phyloP scores from a whole-genome alignment of 2,329 filamentous ascomycete species.

The Phialocephala subalpina region DNA sequence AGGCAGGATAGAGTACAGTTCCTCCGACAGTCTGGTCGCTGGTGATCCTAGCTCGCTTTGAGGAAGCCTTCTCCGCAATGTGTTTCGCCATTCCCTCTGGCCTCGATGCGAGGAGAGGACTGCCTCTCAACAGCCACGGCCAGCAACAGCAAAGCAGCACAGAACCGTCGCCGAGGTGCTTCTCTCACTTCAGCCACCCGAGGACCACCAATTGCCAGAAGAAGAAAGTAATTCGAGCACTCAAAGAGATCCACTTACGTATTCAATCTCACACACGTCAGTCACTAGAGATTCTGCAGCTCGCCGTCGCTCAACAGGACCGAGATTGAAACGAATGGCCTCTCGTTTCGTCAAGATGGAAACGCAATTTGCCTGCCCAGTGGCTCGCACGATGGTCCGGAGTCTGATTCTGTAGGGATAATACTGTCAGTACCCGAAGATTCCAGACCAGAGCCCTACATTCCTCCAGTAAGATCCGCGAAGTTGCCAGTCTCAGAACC shows the following conservation, averaged over 20 bases:
- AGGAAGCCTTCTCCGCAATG: background rate
- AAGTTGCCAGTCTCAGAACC: conserved; percentile 10
- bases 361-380: background rate
- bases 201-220: background rate
- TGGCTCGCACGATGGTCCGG: background rate
- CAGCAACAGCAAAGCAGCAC: background rate
- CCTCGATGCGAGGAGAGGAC: background rate
- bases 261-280: conserved; percentile 15
- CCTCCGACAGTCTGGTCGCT: conserved; percentile 8
- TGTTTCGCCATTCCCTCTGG: background rate
- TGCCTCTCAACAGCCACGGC: background rate
- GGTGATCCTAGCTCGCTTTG: conserved; percentile 5
- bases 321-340: conserved; percentile 18
- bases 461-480: conserved; percentile 2
- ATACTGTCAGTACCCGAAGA: background rate
- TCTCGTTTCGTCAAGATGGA: conserved; percentile 19
- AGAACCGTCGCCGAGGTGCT: conserved; percentile 1
- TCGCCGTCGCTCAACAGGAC: conserved; percentile 16
- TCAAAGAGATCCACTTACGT: conserved; percentile 14
- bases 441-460: conserved; percentile 3
- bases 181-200: background rate
- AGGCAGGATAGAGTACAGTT: background rate
- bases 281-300: conserved; percentile 15
- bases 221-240: background rate
- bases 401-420: background rate